phyloP scores from a whole-genome alignment of 306 rosid genomes.

The Corylus heterophylla region DNA sequence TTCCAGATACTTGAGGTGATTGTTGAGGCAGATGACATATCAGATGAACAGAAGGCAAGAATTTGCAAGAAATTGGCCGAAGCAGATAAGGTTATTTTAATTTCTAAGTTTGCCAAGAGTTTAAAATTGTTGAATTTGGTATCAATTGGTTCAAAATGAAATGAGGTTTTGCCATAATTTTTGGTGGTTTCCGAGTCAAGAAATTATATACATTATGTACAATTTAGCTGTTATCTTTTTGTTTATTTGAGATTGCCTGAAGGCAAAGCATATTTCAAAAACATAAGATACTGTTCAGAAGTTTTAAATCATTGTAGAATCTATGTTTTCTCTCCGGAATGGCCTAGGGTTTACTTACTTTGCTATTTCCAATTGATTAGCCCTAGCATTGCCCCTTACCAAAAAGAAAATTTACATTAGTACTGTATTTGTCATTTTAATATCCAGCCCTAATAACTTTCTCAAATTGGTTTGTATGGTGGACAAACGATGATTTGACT shows the following conservation, averaged over 20 bases:
- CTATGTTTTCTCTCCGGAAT: not conserved
- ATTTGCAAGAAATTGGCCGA: conserved; percentile 83
- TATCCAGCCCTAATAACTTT: not conserved
- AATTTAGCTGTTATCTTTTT: not conserved
- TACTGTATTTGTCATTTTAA: not conserved
- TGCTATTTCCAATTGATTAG: not conserved
- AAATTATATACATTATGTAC: not conserved
- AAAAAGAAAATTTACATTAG: not conserved
- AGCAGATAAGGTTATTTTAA: conserved; percentile 72
- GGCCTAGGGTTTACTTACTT: not conserved
- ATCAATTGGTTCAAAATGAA: conserved; percentile 1
- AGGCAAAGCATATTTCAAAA: not conserved
- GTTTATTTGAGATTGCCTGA: not conserved
- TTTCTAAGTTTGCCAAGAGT: not conserved
- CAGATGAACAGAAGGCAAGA: conserved; percentile 91
- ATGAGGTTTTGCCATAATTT: not conserved
- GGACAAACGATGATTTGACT: not conserved
- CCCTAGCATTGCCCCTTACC: not conserved
- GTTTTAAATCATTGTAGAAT: not conserved
- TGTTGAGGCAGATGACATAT: conserved; percentile 66
- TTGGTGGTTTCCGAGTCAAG: not conserved
- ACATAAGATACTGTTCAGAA: not conserved
- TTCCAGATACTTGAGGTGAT: conserved; percentile 71
- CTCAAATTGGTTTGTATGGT: no score
- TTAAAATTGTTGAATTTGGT: not conserved